Evolutionary conservation across 495 filamentous ascomycete species (phyloP).

Genomic region (Aspergillus wentii): DNA sequence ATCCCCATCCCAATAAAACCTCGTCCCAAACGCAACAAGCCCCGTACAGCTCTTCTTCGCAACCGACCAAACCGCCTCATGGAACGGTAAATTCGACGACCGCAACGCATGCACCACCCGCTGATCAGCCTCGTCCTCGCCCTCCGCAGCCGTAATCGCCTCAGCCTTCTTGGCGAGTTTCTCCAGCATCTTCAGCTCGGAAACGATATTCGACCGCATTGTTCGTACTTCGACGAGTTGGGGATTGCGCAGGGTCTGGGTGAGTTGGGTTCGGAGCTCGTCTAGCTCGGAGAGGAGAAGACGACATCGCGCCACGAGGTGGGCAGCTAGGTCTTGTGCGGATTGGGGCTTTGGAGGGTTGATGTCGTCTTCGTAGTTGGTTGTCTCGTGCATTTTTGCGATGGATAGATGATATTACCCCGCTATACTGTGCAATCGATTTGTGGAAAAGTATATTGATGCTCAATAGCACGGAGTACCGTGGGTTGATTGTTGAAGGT

Average conservation of each 20-base stretch:
- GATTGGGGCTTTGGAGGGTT: constrained; percentile 1
- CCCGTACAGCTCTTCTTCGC: constrained; percentile 41
- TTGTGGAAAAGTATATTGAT: no score
- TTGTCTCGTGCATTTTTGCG: no score
- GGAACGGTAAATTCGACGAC: constrained; percentile 56
- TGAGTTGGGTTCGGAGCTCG: constrained; percentile 39
- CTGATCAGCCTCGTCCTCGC: constrained; percentile 15
- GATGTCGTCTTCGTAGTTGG: not conserved
- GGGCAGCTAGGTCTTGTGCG: constrained; percentile 12
- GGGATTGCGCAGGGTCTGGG: constrained; percentile 39
- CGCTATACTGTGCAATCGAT: no score
- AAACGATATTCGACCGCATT: constrained; percentile 41
- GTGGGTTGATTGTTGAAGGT: not conserved
- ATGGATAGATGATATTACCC: not conserved
- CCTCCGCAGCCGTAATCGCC: constrained; percentile 5
- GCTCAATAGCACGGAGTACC: no score
- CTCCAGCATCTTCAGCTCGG: constrained; percentile 46
- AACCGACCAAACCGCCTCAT: constrained; percentile 50
- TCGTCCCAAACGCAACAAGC: constrained; percentile 47
- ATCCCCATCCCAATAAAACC: constrained; percentile 48
- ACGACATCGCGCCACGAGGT: constrained; percentile 37
- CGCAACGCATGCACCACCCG: constrained; percentile 41
- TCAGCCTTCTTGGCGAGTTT: constrained; percentile 33
- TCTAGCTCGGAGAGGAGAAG: constrained; percentile 43
- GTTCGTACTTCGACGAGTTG: constrained; percentile 48